Evolutionary conservation across 768 basidiomycete genomes (phyloP).

Genomic region (Agrocybe praecox): DNA sequence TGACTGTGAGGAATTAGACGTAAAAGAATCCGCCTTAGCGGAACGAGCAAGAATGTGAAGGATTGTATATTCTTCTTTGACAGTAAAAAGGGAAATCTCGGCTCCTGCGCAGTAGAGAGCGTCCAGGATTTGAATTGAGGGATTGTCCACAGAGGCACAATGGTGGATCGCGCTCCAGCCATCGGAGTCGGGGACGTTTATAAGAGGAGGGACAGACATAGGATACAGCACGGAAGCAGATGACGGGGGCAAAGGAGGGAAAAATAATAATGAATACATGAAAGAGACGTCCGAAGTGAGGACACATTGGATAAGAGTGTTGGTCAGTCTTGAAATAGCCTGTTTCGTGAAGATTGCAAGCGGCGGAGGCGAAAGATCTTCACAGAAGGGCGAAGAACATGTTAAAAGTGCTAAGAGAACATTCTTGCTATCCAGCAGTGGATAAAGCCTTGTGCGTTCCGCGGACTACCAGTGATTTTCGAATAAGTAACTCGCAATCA

Average conservation of each 20-base stretch:
- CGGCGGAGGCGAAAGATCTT: constrained; percentile 42
- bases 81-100: constrained; percentile 71
- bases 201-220: constrained; percentile 53
- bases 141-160: constrained; percentile 56
- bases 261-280: constrained; percentile 59
- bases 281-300: constrained; percentile 49
- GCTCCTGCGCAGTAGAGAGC: constrained; percentile 77
- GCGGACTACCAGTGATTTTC: constrained; percentile 31
- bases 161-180: constrained; percentile 80
- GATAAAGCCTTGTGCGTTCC: constrained; percentile 35
- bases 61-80: constrained; percentile 62
- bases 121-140: constrained; percentile 66
- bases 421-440: constrained; percentile 31
- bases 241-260: constrained; percentile 39
- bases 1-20: constrained; percentile 34
- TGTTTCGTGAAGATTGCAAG: constrained; percentile 43
- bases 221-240: constrained; percentile 44
- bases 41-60: constrained; percentile 66
- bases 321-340: constrained; percentile 43
- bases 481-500: constrained; percentile 3
- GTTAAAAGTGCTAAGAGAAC: constrained; percentile 38
- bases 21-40: constrained; percentile 31
- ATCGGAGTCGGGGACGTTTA: constrained; percentile 66
- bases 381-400: constrained; percentile 37
- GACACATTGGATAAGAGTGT: constrained; percentile 58